phyloP scores from a whole-genome alignment of 2,329 filamentous ascomycete species.

The Escovopsis sp. region DNA sequence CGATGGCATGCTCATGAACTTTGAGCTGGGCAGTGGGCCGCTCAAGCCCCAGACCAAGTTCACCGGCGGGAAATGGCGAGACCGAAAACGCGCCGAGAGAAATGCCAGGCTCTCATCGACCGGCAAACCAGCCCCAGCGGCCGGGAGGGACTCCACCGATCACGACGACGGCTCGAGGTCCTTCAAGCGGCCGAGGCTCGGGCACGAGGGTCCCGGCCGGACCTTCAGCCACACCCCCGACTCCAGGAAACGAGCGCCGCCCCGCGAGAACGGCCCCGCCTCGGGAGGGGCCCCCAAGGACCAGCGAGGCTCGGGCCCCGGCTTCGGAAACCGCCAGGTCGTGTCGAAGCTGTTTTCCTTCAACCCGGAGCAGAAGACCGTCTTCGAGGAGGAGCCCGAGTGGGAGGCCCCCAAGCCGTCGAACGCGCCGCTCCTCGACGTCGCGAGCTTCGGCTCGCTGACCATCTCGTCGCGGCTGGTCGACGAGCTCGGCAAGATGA shows the following conservation, averaged over 20 bases:
- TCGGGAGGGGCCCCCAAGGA: constrained; percentile 4
- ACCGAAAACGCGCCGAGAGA: constrained; percentile 55
- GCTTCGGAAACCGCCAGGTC: constrained; percentile 36
- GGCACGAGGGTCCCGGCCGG: constrained; percentile 9
- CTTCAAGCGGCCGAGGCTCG: constrained; percentile 32
- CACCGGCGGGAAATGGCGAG: constrained; percentile 87
- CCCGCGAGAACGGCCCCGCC: constrained; percentile 1
- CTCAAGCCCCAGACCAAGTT: constrained; percentile 50
- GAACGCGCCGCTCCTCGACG: constrained; percentile 77
- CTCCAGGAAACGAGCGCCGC: constrained; percentile 1
- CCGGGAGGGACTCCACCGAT: constrained; percentile 8
- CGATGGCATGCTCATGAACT: constrained; percentile 90
- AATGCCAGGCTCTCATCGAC: constrained; percentile 16
- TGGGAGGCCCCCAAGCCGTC: constrained; percentile 56
- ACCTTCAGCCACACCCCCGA: constrained; percentile 1
- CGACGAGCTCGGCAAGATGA: constrained; percentile 72
- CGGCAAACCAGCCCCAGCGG: constrained; percentile 7
- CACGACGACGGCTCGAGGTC: constrained; percentile 18
- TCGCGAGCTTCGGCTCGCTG: constrained; percentile 74
- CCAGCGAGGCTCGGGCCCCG: constrained; percentile 6
- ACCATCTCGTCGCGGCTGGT: constrained; percentile 72
- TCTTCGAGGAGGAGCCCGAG: constrained; percentile 32
- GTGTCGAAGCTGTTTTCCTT: constrained; percentile 87
- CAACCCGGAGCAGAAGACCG: constrained; percentile 62
- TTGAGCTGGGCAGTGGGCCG: constrained; percentile 58